Conservation (phyloP, 495 filamentous ascomycete species). For the Aspergillus affinis region DNA sequence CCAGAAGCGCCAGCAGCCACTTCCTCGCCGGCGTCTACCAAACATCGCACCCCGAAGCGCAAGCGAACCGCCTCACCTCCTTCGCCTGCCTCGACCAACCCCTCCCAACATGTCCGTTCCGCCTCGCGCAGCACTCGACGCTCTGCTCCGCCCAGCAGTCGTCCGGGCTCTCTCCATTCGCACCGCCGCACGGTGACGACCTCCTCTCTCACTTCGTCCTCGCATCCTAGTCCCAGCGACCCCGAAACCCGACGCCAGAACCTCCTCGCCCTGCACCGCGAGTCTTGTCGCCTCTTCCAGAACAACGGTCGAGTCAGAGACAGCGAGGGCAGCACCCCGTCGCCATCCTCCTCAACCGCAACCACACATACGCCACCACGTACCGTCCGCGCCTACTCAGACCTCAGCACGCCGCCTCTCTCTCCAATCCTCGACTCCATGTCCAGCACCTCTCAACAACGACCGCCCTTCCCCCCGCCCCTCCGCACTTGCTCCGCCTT, state of each 20-base stretch:
- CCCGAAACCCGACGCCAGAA: constrained; percentile 34
- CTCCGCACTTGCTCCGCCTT: constrained; percentile 22
- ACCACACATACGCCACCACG: constrained; percentile 5
- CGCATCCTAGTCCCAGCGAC: constrained; percentile 18
- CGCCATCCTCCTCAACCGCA: constrained; percentile 9
- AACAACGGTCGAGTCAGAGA: constrained; percentile 15
- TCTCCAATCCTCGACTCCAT: constrained; percentile 16
- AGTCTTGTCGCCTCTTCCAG: constrained; percentile 48
- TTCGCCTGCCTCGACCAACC: constrained; percentile 26
- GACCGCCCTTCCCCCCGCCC: not conserved
- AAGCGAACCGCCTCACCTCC: constrained; percentile 28
- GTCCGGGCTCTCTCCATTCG: constrained; percentile 35
- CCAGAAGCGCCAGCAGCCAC: constrained; percentile 1
- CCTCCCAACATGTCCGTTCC: constrained; percentile 33
- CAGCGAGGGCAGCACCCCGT: not conserved
- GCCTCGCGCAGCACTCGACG: constrained; percentile 33
- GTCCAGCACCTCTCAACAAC: constrained; percentile 5
- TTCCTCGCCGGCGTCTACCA: constrained; percentile 8
- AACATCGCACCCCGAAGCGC: constrained; percentile 14
- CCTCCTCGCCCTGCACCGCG: constrained; percentile 44
- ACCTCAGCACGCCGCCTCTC: constrained; percentile 13
- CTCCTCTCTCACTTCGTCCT: constrained; percentile 28
- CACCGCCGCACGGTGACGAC: constrained; percentile 28
- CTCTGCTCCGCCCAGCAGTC: constrained; percentile 33
- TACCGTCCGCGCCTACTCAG: constrained; percentile 13